Evolutionary conservation across 1,284 basidiomycete genomes (phyloP), one percentile per base, ranked within the genome.

Genomic region (Veloboletus limbatus): DNA sequence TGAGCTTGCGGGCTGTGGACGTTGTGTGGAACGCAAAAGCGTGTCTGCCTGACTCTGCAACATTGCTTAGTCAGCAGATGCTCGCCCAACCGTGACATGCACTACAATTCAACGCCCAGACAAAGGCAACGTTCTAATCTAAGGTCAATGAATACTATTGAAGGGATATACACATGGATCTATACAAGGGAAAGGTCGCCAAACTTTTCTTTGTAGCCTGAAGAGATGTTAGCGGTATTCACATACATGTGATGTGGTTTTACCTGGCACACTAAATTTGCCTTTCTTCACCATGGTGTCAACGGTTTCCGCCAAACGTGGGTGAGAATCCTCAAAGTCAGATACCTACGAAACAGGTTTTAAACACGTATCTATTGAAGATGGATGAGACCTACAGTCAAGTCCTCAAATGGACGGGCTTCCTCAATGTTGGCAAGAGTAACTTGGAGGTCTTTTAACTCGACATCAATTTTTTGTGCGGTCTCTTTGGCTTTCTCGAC

Each of bases 221-320:
- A 43, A 46, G 33, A 49, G 45, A 34, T 43, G 37, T 46, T 43
- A 49, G 40, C 20, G n/a, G 28, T 20, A 24, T 27, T 39, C 38
- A 13, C 32, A 32, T 30, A 39, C 10, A 20, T 40, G 17, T 10
- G 4, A 11, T 14, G 22, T 49, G 1, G 9, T n/a, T 79, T 58
- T 67, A 80, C 92, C 92, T 61, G 94, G 93, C 48, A 97, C 92
- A 65, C 88, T 90, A 89, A 93, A 99, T 77, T 98, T 98, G 72
- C 97, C 97, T 78, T 99, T 97, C 82, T 91, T 88, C 63, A 98
- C 71, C 94, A 98, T 98, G 61, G 84, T 94, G 76, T 98, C 93
- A 58, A 97, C 92, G 39, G 92, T 85, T 72, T 97, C 85, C 43
- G 79, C 74, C 67, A 99, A 88, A 71, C 94, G 92, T 39, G 97